Percentiles rank a stretch among this genome's conserved stretches.
Evolutionary conservation across 345 rosid genomes (phyloP).

Genomic region (Psidium guajava): DNA sequence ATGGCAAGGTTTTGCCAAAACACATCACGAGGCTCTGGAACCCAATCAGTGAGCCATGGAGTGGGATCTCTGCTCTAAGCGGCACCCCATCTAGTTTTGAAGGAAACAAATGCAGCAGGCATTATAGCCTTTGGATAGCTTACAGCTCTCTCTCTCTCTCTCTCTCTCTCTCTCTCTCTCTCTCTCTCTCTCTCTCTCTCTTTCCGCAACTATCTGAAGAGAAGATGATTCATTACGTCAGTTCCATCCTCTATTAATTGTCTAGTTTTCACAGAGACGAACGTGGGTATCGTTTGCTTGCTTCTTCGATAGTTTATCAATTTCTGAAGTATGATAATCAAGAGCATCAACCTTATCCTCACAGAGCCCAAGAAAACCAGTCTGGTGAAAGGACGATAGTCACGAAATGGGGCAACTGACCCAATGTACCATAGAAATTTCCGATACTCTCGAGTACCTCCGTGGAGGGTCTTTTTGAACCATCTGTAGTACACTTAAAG

Average conservation of each 20-base stretch:
- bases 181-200: constrained; percentile 31
- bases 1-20: constrained; percentile 83
- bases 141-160: constrained; percentile 31
- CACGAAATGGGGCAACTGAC: not conserved
- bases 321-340: constrained; percentile 43
- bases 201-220: constrained; percentile 61
- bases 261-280: not conserved
- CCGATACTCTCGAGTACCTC: constrained; percentile 33
- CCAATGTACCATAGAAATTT: not conserved
- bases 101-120: constrained; percentile 95
- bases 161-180: constrained; percentile 47
- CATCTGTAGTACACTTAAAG: constrained; percentile 45
- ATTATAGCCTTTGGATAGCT: constrained; percentile 62
- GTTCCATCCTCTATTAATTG: not conserved
- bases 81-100: constrained; percentile 92
- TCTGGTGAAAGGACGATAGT: constrained; percentile 25
- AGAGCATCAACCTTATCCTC: constrained; percentile 79
- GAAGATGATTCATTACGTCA: constrained; percentile 3
- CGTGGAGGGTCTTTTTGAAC: constrained; percentile 32
- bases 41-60: constrained; percentile 91
- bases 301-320: constrained; percentile 61
- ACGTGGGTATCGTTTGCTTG: constrained; percentile 10
- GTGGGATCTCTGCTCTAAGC: constrained; percentile 89
- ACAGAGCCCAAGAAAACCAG: constrained; percentile 77
- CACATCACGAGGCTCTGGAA: constrained; percentile 88